Conservation (phyloP, 352 stramenopile species). For the Globisporangium cystogenes region DNA sequence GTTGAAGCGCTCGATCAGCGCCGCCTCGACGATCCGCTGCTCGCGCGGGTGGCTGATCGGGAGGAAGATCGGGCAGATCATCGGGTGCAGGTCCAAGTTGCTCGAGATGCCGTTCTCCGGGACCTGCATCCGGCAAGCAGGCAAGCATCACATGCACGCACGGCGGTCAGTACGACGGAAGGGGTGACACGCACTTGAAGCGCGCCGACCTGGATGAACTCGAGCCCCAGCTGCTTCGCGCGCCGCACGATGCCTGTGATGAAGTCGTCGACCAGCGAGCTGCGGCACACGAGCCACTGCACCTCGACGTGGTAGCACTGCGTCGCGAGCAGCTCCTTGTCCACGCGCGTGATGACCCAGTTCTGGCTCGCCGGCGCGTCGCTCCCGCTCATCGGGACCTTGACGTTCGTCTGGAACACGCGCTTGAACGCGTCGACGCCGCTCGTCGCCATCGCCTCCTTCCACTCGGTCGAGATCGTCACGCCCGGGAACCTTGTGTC, state of each 20-base stretch:
- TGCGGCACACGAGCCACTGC: conserved; percentile 82
- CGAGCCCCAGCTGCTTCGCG: conserved; percentile 69
- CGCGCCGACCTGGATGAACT: conserved; percentile 54
- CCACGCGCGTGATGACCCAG: conserved; percentile 74
- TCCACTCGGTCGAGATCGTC: conserved; percentile 49
- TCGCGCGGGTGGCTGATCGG: conserved; percentile 37
- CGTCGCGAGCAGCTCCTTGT: conserved; percentile 57
- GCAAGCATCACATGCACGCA: no score
- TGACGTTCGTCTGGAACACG: conserved; percentile 58
- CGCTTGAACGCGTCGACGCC: conserved; percentile 59
- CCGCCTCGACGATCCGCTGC: conserved; percentile 54
- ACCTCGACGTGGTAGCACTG: conserved; percentile 82
- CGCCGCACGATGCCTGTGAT: conserved; percentile 64
- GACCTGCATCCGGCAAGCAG: conserved; percentile 1
- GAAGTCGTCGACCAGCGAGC: conserved; percentile 75
- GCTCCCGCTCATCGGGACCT: conserved; percentile 57
- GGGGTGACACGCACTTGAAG: no score
- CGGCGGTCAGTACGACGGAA: not conserved
- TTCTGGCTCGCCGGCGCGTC: conserved; percentile 75
- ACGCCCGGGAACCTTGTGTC: conserved; percentile 53
- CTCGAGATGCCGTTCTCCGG: conserved; percentile 71
- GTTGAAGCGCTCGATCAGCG: conserved; percentile 48
- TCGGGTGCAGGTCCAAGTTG: conserved; percentile 72
- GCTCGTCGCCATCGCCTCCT: conserved; percentile 29
- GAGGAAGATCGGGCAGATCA: conserved; percentile 74